Percentiles rank a stretch among this genome's conserved stretches.
phyloP scores from a whole-genome alignment of 129 eudicot genomes.

The Escallonia herrerae region DNA sequence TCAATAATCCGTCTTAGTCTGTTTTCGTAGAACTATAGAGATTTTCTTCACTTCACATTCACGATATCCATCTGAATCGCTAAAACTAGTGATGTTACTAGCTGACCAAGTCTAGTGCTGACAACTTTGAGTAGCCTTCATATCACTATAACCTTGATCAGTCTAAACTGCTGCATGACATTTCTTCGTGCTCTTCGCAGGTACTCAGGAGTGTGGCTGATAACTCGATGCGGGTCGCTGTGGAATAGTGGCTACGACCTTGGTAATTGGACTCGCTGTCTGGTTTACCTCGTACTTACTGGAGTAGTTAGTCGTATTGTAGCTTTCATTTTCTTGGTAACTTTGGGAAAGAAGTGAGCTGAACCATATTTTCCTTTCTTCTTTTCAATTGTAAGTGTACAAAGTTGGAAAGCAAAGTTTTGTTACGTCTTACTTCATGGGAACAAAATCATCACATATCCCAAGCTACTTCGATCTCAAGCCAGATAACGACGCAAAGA shows the following conservation, averaged over 20 bases:
- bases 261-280: conserved; percentile 41
- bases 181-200: conserved; percentile 17
- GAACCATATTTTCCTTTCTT: not conserved
- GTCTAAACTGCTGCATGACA: too few species aligned
- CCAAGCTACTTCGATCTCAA: too few species aligned
- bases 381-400: not conserved
- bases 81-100: too few species aligned
- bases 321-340: conserved; percentile 67
- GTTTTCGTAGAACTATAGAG: too few species aligned
- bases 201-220: conserved; percentile 78
- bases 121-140: too few species aligned
- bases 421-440: not conserved
- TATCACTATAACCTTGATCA: too few species aligned
- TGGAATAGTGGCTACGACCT: conserved; percentile 48
- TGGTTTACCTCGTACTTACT: conserved; percentile 30
- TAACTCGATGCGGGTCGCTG: conserved; percentile 74
- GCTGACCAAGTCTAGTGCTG: too few species aligned
- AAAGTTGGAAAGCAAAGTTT: conserved; percentile 3
- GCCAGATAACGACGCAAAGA: too few species aligned
- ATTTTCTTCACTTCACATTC: too few species aligned
- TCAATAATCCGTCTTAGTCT: too few species aligned
- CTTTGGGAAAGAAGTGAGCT: conserved; percentile 38
- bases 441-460: too few species aligned
- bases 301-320: conserved; percentile 49
- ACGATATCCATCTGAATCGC: too few species aligned